These are phyloP conservation scores for Durio zibethinus DNA, from an alignment of 345 rosid genomes.

Conservation along the genomic window DNA sequence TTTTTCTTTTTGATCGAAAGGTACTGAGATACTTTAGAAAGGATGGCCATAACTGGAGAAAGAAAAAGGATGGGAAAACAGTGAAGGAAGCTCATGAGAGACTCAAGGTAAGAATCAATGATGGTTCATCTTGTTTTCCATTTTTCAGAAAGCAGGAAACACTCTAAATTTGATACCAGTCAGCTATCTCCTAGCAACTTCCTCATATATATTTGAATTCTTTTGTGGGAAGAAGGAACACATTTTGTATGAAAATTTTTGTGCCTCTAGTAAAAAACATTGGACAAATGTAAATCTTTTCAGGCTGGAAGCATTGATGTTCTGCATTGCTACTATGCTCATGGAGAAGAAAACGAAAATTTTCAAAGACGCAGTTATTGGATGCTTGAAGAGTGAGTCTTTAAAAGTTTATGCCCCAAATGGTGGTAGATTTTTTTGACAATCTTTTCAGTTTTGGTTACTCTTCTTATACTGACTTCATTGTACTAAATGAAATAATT, in stretches of 20 bases:
- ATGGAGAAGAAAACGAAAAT: constrained; percentile 79
- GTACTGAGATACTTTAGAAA: constrained; percentile 88
- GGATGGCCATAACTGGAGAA: constrained; percentile 97
- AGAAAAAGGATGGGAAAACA: constrained; percentile 89
- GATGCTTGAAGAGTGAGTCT: constrained; percentile 97
- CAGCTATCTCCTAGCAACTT: neutral
- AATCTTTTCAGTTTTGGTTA: neutral
- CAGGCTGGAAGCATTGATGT: constrained; percentile 93
- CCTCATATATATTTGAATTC: neutral
- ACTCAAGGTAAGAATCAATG: constrained; percentile 59
- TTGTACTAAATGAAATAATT: neutral
- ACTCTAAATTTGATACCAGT: neutral
- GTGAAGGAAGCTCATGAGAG: constrained; percentile 94
- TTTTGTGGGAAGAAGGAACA: neutral
- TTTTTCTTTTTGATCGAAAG: constrained; percentile 84
- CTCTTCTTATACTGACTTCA: neutral
- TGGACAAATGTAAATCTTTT: constrained; percentile 14
- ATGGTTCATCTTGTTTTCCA: constrained; percentile 4
- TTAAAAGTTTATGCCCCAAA: neutral
- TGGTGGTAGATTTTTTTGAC: neutral
- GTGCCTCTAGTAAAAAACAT: neutral
- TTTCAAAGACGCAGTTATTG: constrained; percentile 97
- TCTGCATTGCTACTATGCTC: constrained; percentile 96
- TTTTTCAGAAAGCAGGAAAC: neutral
- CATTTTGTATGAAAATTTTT: neutral